Base-by-base conservation (phyloP, 2,329 filamentous ascomycete genomes). In the Cercospora sp. region DNA sequence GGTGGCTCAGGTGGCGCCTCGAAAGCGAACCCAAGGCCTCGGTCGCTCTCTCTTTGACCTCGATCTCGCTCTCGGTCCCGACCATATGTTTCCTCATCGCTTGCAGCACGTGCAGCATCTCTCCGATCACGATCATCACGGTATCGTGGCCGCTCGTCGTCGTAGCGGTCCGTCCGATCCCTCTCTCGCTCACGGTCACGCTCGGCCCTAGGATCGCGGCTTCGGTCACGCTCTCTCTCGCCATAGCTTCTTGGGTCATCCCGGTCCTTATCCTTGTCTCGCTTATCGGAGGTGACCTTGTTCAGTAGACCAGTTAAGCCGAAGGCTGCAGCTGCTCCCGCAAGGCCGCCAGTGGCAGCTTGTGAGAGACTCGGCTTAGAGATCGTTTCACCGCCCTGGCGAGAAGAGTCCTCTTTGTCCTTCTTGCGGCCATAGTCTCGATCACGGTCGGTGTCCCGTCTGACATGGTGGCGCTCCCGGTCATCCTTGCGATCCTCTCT, bases 1-100 rank as follows among this genome's bases (percentile, higher is more conserved):
- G 71, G 68, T 40, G 72, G 72, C 28, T 76, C 74, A 18, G 69
- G 70, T 18, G 72, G 68, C 8, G 68, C 69, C 65, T 78, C 76
- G 48, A 78, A 78, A 2, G 76, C 76, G 53, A 78, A 78, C 6
- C 76, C 76, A 28, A 78, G 71, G 20, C 75, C 74, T 20, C 73
- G 72, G 55, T 77, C 76, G 18, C 66, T 40, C 5, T 77, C 75
- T 33, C 67, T 67, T 31, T 74, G 64, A 12, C 51, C 26, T n/a
- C 72, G 70, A 13, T 74, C 79, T 28, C 69, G 66, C 51, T 73
- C 70, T n/a, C 69, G 69, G 36, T 74, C 67, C n/a, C 73, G 70
- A n/a, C 75, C 71, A 53, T 70, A 70, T 8, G 60, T 67, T 9
- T 64, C 66, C 45, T 75, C 75, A 23, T 76, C 74, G 63, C 72